Base-by-base conservation (phyloP, 139 green algal species). In the Chlamydomonas sp. region DNA sequence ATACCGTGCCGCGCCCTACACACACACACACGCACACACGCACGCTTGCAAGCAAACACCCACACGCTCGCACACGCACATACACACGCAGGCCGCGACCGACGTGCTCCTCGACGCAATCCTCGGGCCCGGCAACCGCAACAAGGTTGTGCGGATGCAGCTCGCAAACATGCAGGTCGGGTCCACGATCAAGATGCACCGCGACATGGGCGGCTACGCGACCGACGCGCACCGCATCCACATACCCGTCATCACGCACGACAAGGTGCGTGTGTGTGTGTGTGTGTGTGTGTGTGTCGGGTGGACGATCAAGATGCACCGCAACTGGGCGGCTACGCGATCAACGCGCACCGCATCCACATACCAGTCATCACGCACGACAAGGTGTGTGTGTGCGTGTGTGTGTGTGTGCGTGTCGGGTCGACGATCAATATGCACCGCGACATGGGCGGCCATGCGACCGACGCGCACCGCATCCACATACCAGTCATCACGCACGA, bases 61-160 rank as follows among this genome's bases (percentile, higher is more conserved):
- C n/a, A n/a, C n/a, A n/a, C n/a, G n/a, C n/a, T n/a, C n/a, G n/a
- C n/a, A n/a, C n/a, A n/a, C n/a, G n/a, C n/a, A n/a, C n/a, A n/a
- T n/a, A n/a, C n/a, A n/a, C n/a, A n/a, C n/a, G n/a, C n/a, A n/a
- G n/a, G n/a, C n/a, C n/a, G n/a, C n/a, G n/a, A n/a, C n/a, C n/a
- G n/a, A n/a, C n/a, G n/a, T n/a, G n/a, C n/a, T n/a, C n/a, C n/a
- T n/a, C n/a, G n/a, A n/a, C n/a, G n/a, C n/a, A n/a, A n/a, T 72
- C n/a, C 20, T 72, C 20, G 83, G 83, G 30, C 37, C 34, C 3
- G 36, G 1, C 0, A 78, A 87, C 73, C 65, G 88, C 64, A 3
- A 49, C 48, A 88, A 89, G 35, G 71, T 92, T 3, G 85, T 92
- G 59, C 81, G 87, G 3, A 48, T 90, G 68, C 87, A 91, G 75